Percentiles rank a stretch among this genome's conserved stretches.
phyloP scores from a whole-genome alignment of 2,329 filamentous ascomycete genomes.

The Ceratocystis eucalypticola region DNA sequence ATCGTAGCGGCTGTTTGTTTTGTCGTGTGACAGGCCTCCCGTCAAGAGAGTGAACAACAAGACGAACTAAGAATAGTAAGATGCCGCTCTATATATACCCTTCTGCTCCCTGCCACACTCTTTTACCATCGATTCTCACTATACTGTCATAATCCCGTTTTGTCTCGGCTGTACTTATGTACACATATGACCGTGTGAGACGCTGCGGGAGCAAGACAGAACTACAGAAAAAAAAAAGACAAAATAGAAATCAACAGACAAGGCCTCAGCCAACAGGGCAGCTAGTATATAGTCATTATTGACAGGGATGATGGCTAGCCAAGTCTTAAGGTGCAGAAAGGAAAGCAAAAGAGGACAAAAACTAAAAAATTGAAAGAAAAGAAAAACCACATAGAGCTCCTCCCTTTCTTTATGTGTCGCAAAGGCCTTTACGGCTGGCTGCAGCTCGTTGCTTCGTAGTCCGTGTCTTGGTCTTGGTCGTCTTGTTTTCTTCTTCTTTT shows the following conservation, averaged over 20 bases:
- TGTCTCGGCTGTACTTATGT: conserved; percentile 4
- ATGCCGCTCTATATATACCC: not conserved
- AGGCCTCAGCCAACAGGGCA: not conserved
- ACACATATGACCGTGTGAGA: not conserved
- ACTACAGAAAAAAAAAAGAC: not conserved
- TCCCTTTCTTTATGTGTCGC: not conserved
- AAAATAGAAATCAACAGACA: not conserved
- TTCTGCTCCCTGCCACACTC: not conserved
- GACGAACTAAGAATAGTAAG: too few species aligned
- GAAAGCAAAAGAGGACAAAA: not conserved
- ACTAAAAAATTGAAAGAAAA: not conserved
- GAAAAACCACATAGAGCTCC: not conserved
- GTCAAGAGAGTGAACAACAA: too few species aligned
- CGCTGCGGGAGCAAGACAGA: not conserved
- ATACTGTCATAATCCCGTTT: not conserved
- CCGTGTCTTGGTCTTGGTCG: not conserved
- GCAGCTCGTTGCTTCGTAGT: not conserved
- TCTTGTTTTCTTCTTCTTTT: not conserved
- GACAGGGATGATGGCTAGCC: not conserved
- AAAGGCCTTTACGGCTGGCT: not conserved
- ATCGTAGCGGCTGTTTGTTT: too few species aligned
- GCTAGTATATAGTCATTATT: not conserved
- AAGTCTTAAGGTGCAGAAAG: not conserved
- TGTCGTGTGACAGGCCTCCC: too few species aligned
- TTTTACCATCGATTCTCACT: not conserved